Conservation (phyloP, 1,284 basidiomycete species). For the Fomitopsis betulina region DNA sequence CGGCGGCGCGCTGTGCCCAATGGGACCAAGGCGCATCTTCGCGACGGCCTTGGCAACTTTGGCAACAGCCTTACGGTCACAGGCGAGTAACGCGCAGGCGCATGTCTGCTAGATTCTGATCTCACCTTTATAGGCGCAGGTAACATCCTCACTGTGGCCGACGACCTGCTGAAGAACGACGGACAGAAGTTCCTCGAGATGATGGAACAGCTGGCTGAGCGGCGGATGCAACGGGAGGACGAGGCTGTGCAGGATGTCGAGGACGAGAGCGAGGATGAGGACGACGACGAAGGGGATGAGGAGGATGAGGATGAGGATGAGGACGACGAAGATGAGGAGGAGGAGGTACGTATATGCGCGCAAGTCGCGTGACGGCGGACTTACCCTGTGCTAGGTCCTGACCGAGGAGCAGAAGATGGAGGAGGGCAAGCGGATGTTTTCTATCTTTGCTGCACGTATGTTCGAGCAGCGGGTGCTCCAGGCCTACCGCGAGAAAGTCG, state of each 20-base stretch:
- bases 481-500: constrained; percentile 32
- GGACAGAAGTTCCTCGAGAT: constrained; percentile 99
- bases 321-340: constrained; percentile 34
- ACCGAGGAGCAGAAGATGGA: constrained; percentile 95
- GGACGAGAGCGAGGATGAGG: constrained; percentile 36
- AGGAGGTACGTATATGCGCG: constrained; percentile 21
- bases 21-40: constrained; percentile 18
- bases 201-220: constrained; percentile 99
- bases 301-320: constrained; percentile 31
- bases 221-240: constrained; percentile 90
- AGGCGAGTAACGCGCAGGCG: constrained; percentile 21
- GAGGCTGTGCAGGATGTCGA: constrained; percentile 78
- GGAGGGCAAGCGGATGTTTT: constrained; percentile 99
- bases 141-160: constrained; percentile 97
- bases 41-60: constrained; percentile 24
- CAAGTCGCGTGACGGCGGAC: not conserved
- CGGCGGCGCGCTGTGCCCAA: constrained; percentile 23
- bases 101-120: constrained; percentile 4
- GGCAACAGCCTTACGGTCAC: constrained; percentile 30
- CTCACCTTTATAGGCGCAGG: constrained; percentile 44
- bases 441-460: constrained; percentile 99
- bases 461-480: constrained; percentile 97
- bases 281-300: constrained; percentile 31
- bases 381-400: constrained; percentile 45
- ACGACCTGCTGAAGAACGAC: constrained; percentile 97